Conservation (phyloP, 2,329 filamentous ascomycete genomes). For the Tolypocladium tropicale region DNA sequence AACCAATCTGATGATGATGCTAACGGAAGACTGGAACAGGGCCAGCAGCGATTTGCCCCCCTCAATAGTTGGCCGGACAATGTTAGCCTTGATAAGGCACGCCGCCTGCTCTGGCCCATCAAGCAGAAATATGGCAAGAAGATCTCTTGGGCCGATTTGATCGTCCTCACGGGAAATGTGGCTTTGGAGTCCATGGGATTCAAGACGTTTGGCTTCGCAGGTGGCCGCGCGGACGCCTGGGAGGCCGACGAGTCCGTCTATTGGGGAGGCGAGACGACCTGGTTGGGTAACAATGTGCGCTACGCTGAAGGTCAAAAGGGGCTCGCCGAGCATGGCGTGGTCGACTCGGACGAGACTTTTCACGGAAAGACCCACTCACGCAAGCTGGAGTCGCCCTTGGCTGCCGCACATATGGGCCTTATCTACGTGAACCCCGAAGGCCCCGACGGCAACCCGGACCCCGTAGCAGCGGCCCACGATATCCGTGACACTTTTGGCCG, state of each 20-base stretch:
- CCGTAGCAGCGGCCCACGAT: slow-evolving; percentile 56
- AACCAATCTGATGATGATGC: background rate
- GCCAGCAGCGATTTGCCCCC: slow-evolving; percentile 70
- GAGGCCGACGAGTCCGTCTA: slow-evolving; percentile 67
- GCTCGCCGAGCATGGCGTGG: slow-evolving; percentile 19
- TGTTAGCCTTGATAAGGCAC: slow-evolving; percentile 68
- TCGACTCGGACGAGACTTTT: slow-evolving; percentile 24
- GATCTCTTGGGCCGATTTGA: slow-evolving; percentile 70
- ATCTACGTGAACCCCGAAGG: slow-evolving; percentile 80
- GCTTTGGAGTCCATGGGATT: slow-evolving; percentile 69
- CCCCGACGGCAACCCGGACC: slow-evolving; percentile 61
- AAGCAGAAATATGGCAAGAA: slow-evolving; percentile 80
- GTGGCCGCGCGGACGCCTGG: slow-evolving; percentile 62
- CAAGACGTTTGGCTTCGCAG: slow-evolving; percentile 63
- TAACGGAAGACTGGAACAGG: slow-evolving; percentile 17
- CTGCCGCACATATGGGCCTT: slow-evolving; percentile 57
- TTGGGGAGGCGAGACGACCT: slow-evolving; percentile 68
- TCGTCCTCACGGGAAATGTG: slow-evolving; percentile 64
- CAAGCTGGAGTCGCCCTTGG: slow-evolving; percentile 58
- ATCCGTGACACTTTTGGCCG: slow-evolving; percentile 66
- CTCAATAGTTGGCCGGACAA: slow-evolving; percentile 78
- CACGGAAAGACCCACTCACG: slow-evolving; percentile 44
- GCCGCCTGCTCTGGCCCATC: slow-evolving; percentile 68
- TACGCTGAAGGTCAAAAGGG: slow-evolving; percentile 44
- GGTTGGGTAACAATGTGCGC: slow-evolving; percentile 64